These are phyloP conservation scores for Linum trigynum DNA, from an alignment of 345 rosid genomes.

Conservation along the genomic window DNA sequence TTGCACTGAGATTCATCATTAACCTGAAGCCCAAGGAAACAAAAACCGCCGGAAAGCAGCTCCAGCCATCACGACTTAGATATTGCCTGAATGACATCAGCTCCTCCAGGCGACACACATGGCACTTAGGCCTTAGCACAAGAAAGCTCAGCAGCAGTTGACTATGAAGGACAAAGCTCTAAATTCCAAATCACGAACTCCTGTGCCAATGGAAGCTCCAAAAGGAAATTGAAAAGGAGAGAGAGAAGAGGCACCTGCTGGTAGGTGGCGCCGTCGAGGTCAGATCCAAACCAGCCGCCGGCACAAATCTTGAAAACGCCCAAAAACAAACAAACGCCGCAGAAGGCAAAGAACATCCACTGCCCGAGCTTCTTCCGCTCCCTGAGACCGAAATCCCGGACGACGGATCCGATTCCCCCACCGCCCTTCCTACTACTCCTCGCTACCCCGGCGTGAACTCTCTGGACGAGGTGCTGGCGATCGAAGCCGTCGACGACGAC, in stretches of 20 bases:
- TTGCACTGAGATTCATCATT: neutral
- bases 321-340: constrained; percentile 73
- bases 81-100: neutral
- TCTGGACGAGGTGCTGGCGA: constrained; percentile 31
- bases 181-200: neutral
- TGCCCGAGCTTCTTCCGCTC: constrained; percentile 74
- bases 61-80: neutral
- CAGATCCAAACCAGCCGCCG: constrained; percentile 84
- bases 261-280: constrained; percentile 48
- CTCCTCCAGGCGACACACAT: neutral
- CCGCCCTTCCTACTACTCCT: constrained; percentile 40
- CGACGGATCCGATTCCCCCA: constrained; percentile 38
- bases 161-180: neutral
- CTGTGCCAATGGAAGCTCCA: neutral
- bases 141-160: neutral
- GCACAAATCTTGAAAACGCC: constrained; percentile 85
- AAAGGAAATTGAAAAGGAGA: neutral
- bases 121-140: neutral
- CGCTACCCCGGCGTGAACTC: constrained; percentile 29
- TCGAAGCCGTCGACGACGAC: constrained; percentile 27
- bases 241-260: constrained; percentile 34
- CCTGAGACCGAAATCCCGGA: constrained; percentile 50
- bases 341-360: constrained; percentile 75
- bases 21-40: neutral
- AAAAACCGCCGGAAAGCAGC: neutral